phyloP scores from a whole-genome alignment of 352 stramenopile species.

The Phytopythium ostracodes region DNA sequence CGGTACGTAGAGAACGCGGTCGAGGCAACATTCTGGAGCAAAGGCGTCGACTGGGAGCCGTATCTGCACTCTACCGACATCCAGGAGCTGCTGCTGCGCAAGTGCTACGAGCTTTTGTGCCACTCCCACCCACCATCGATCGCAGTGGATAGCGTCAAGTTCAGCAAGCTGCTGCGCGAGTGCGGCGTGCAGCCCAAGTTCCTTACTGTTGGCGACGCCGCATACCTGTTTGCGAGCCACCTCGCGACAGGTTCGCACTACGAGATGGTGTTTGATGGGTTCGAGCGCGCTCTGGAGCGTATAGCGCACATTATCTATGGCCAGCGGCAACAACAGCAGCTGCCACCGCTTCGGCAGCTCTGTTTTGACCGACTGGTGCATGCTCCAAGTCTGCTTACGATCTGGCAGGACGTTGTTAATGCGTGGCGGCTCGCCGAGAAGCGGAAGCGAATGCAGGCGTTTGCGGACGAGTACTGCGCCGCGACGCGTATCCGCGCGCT shows the following conservation, averaged over 20 bases:
- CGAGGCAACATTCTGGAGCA: slow-evolving; percentile 57
- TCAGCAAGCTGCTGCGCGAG: slow-evolving; percentile 70
- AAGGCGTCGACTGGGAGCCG: slow-evolving; percentile 39
- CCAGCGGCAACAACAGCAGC: not conserved
- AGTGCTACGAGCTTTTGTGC: slow-evolving; percentile 43
- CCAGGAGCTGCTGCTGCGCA: slow-evolving; percentile 25
- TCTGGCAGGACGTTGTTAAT: slow-evolving; percentile 45
- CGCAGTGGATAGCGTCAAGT: slow-evolving; percentile 70
- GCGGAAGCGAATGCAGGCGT: slow-evolving; percentile 17
- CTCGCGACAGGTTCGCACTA: slow-evolving; percentile 33
- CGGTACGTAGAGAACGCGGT: slow-evolving; percentile 27
- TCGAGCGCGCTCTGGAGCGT: slow-evolving; percentile 32
- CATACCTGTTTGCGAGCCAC: slow-evolving; percentile 56
- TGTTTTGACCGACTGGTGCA: slow-evolving; percentile 45
- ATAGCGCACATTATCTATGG: slow-evolving; percentile 33
- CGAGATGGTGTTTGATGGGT: slow-evolving; percentile 59
- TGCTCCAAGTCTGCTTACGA: slow-evolving; percentile 28
- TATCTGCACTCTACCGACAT: slow-evolving; percentile 29
- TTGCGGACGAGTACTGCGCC: slow-evolving; percentile 34
- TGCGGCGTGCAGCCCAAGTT: slow-evolving; percentile 39
- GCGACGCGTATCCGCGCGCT: slow-evolving; percentile 43
- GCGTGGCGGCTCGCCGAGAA: slow-evolving; percentile 43
- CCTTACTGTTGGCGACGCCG: slow-evolving; percentile 55
- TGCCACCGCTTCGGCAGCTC: slow-evolving; percentile 21
- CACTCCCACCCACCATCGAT: slow-evolving; percentile 40